phyloP scores from a whole-genome alignment of 2,329 filamentous ascomycete species.

The Ceratocystis lukuohia region DNA sequence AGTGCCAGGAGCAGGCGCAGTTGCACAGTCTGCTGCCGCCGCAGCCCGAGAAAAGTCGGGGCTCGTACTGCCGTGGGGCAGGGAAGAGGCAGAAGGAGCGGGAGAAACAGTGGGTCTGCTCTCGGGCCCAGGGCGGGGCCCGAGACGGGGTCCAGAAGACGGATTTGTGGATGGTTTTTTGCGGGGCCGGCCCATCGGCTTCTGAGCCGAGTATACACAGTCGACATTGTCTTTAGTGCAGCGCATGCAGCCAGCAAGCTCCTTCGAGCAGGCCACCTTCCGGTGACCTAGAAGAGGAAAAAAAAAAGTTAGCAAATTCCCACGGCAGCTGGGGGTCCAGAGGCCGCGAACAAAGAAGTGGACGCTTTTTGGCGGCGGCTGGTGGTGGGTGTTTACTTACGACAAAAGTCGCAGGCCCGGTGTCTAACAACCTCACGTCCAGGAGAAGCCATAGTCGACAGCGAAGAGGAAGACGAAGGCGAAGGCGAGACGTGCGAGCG shows the following conservation, averaged over 20 bases:
- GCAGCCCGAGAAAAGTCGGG: too few relatives aligned
- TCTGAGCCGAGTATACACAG: constrained; percentile 52
- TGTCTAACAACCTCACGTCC: constrained; percentile 33
- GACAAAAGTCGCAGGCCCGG: constrained; percentile 53
- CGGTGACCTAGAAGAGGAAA: constrained; percentile 35
- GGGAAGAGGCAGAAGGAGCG: too few relatives aligned
- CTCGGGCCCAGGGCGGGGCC: background rate
- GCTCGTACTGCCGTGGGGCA: too few relatives aligned
- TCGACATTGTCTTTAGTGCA: constrained; percentile 43
- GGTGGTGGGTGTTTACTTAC: constrained; percentile 33
- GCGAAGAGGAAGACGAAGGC: background rate
- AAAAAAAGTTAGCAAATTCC: background rate
- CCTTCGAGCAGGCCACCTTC: constrained; percentile 53
- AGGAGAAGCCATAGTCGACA: constrained; percentile 15
- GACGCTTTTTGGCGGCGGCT: constrained; percentile 16
- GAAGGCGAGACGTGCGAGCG: background rate
- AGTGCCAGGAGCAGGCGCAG: background rate
- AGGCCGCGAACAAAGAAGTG: too few relatives aligned
- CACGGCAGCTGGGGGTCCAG: too few relatives aligned
- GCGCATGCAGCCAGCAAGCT: constrained; percentile 44
- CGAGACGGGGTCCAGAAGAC: background rate
- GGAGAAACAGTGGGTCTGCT: background rate
- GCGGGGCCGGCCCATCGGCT: constrained; percentile 51
- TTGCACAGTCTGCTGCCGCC: background rate
- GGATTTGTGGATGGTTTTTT: constrained; percentile 28